Evolutionary conservation across 2,329 filamentous ascomycete species (phyloP), one percentile per base, ranked within the genome.

Genomic region (Calonectria leucothoes): DNA sequence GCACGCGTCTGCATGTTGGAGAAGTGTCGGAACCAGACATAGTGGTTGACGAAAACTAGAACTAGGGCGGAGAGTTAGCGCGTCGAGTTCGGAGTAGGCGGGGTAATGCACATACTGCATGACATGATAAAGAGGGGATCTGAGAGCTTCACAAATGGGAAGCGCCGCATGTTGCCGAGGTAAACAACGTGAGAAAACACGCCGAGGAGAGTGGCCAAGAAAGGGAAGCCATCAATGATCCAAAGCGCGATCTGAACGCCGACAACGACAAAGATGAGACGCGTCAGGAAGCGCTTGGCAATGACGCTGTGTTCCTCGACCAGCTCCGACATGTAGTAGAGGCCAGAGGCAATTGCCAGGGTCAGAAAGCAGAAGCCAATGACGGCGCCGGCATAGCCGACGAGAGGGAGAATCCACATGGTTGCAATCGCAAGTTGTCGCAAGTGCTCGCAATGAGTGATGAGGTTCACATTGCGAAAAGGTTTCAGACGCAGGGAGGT

Each of bases 221-320:
- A 88, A 0, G 97, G 96, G 80, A 99, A 95, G n/a, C 93, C 88
- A 88, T 99, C 97, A 78, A 98, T 84, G 20, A 97, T 75, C 82
- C 92, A 93, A 12, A 98, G 92, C 4, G 96, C 86, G 12, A 92
- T 74, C 83, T 98, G 96, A 8, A 95, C 83, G 35, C 81, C 90
- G 74, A 98, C 93, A 76, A 98, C 92, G 75, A 86, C 87, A 86
- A 98, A 98, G 81, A 98, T 98, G 70, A 98, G 88, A 51, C 92
- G 93, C 39, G 91, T 94, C 66, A 99, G 89, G n/a, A 98, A 88
- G 71, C 93, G 94, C 83, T 98, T 98, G 15, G 96, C 94, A 75
- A 98, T 86, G 14, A 98, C 96, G 5, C 96, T 98, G 83, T 99
- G 96, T 85, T 99, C 97, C 86, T 99, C 97, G 74, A 99, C 97